Base-by-base conservation (phyloP, 1,139 yeast species). In the Geotrichum australiense region DNA sequence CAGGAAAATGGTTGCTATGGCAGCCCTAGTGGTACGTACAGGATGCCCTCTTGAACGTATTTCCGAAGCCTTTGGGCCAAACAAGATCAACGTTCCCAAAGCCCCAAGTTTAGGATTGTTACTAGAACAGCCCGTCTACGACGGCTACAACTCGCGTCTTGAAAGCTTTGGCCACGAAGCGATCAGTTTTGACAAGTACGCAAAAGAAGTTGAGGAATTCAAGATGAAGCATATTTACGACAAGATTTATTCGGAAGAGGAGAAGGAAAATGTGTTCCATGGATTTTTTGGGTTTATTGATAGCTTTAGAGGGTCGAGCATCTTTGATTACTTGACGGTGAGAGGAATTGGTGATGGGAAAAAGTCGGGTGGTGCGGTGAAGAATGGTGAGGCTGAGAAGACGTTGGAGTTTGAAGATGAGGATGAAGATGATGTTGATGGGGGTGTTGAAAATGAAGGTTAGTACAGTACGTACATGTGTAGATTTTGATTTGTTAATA, bases 1-100 rank as follows among this genome's bases (percentile, higher is more conserved):
- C 57, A 78, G 99, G 61, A 91, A 91, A 61, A 91, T 91, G 99
- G 86, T 93, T 47, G 93, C 96, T 21, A 82, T 91, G 94, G 95
- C 94, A 1, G 76, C 89, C 0, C 69, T 91, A 43, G 77, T 84
- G 14, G 78, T 89, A 23, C 75, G 98, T 56, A 80, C 93, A 16
- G 91, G 95, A 14, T 76, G 91, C 56, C 95, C 97, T 3, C 60
- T 75, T 23, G 71, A 72, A 16, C 74, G 94, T 52, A 84, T 91
- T 50, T 60, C 68, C n/a, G 83, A 85, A 55, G 84, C 94, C 4
- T 91, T 86, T 58, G 78, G 78, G 2, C 71, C 77, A 2, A 73
- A 73, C 35, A 83, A 80, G 55, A 74, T 91, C 47, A 87, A 87
- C 58, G 84, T 91, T 50, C 99, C 99, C 41, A 93, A 91, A 64